These are phyloP conservation scores for Marchantia paleacea DNA, from an alignment of 225 moss, liverwort and hornwort genomes.

Conservation along the genomic window DNA sequence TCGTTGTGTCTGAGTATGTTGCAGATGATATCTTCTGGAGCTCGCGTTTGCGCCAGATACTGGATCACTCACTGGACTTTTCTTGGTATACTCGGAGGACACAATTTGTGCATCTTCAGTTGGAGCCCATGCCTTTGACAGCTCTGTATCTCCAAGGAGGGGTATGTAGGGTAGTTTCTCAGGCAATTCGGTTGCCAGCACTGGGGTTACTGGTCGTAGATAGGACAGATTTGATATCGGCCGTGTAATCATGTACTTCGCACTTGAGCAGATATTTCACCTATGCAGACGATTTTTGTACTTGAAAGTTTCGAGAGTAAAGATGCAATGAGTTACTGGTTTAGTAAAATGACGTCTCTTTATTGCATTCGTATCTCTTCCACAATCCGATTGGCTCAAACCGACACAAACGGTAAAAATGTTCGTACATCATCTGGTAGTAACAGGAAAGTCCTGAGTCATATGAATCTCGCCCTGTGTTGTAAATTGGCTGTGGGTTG, in stretches of 20 bases:
- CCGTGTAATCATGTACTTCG: conserved; percentile 6
- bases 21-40: not conserved
- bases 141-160: not conserved
- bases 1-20: conserved; percentile 1
- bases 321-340: conserved; percentile 21
- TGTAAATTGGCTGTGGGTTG: too few species aligned
- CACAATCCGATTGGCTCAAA: too few species aligned
- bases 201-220: not conserved
- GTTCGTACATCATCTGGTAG: too few species aligned
- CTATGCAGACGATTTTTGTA: conserved; percentile 25
- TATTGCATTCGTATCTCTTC: too few species aligned
- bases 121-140: conserved; percentile 3
- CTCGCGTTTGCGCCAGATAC: not conserved
- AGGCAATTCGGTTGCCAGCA: conserved; percentile 11
- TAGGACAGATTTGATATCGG: not conserved
- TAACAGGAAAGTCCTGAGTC: too few species aligned
- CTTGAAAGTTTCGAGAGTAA: conserved; percentile 25
- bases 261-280: conserved; percentile 15
- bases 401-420: too few species aligned
- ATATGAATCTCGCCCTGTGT: too few species aligned
- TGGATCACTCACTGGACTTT: not conserved
- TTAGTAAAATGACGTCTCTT: not conserved
- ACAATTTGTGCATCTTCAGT: conserved; percentile 1
- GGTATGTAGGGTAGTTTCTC: not conserved
- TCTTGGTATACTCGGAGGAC: not conserved